These are phyloP conservation scores for Podospora pseudoanserina DNA, from an alignment of 495 filamentous ascomycete species.

Conservation along the genomic window DNA sequence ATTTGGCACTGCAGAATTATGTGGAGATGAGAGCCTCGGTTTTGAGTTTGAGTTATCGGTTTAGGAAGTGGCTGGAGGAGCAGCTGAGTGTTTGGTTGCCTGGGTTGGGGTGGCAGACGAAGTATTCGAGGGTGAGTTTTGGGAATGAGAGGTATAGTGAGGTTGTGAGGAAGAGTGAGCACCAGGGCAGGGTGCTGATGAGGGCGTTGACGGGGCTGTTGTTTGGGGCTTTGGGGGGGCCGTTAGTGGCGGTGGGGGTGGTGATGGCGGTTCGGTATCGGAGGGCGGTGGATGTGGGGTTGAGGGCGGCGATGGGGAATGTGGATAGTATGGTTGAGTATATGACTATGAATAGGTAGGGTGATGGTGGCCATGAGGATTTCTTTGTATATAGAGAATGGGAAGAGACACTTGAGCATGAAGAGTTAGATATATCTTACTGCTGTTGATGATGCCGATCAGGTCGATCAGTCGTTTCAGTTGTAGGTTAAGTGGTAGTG, in stretches of 20 bases:
- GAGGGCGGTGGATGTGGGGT: constrained; percentile 18
- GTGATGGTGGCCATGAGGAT: not conserved
- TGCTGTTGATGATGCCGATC: too few relatives aligned
- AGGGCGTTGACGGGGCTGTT: constrained; percentile 23
- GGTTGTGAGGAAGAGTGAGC: constrained; percentile 61
- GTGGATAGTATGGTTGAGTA: constrained; percentile 22
- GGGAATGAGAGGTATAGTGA: constrained; percentile 87
- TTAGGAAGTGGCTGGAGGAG: constrained; percentile 85
- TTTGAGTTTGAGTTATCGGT: constrained; percentile 64
- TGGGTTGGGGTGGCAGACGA: constrained; percentile 76
- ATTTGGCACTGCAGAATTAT: constrained; percentile 87
- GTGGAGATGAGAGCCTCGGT: constrained; percentile 87
- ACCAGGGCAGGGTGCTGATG: constrained; percentile 63
- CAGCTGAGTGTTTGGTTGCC: constrained; percentile 72
- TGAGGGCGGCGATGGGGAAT: constrained; percentile 17
- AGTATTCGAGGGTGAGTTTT: constrained; percentile 92
- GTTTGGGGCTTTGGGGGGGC: constrained; percentile 32
- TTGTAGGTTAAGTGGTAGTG: too few relatives aligned
- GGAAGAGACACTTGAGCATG: too few relatives aligned
- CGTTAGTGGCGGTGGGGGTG: constrained; percentile 25
- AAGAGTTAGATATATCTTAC: too few relatives aligned
- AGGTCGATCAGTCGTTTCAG: too few relatives aligned
- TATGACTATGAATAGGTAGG: constrained; percentile 15
- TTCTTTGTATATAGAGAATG: not conserved
- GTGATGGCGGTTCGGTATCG: constrained; percentile 18